Evolutionary conservation across 2,329 filamentous ascomycete species (phyloP), one percentile per base, ranked within the genome.

Genomic region (Xylariales sp.): DNA sequence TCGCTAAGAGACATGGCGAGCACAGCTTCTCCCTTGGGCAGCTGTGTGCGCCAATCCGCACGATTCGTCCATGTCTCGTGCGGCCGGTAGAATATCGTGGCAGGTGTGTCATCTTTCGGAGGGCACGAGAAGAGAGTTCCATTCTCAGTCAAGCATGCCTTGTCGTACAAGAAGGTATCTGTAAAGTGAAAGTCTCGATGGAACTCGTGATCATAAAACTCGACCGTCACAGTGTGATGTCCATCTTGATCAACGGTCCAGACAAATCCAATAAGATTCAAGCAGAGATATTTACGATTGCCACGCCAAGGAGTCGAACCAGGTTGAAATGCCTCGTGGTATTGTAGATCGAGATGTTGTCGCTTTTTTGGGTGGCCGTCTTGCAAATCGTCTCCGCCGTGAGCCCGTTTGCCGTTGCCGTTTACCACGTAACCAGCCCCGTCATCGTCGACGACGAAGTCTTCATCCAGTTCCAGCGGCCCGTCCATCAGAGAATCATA

Each of bases 241-340:
- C 85, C 86, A 54, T 96, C 90, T 61, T 98, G 93, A 50, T 95
- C 87, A 14, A 98, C 88, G 0, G 91, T 97, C 88, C 93, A 98
- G 7, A 96, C 87, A 54, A 94, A 93, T 1, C 94, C 93, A 37
- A 90, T 87, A 42, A 98, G 68, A 56, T 97, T 97, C 28, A 97
- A 76, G 55, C 88, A 95, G 1, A 98, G 74, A 56, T 98, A 95
- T 56, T 91, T 88, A 46, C 93, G 76, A 59, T 95, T 93, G 2
- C 93, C 93, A 45, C 88, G 81, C 94, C 93, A 98, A 0, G 91
- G 91, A 0, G 93, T 98, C 38, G 89, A 90, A 1, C 93, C 91
- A 1, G 91, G 88, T 59, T 98, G 94, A 59, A 98, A 95, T 2
- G 91, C 67, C 37, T 84, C 79, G 51, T 98, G 94, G 24, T 85